phyloP scores from a whole-genome alignment of 2,329 filamentous ascomycete genomes.

The Mycocentrospora acerina region DNA sequence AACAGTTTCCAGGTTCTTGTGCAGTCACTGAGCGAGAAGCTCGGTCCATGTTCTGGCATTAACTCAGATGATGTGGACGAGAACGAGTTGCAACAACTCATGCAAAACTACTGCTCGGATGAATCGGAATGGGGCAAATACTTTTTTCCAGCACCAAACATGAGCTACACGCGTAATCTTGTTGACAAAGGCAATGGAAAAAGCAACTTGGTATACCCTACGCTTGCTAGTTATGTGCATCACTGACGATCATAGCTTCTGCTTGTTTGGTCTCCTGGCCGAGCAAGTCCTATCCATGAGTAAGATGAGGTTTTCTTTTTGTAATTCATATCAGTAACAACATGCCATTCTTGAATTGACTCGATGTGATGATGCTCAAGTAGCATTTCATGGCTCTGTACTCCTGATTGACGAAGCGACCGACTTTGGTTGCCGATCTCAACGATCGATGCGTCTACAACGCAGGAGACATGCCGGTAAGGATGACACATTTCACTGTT shows the following conservation, averaged over 20 bases:
- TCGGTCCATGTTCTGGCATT: constrained; percentile 80
- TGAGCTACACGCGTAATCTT: constrained; percentile 82
- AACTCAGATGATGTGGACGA: constrained; percentile 81
- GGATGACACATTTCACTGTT: constrained; percentile 12
- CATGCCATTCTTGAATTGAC: constrained; percentile 42
- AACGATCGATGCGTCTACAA: constrained; percentile 29
- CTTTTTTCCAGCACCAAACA: constrained; percentile 68
- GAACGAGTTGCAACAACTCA: constrained; percentile 67
- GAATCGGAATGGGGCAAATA: constrained; percentile 73
- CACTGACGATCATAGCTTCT: constrained; percentile 61
- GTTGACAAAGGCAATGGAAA: constrained; percentile 88
- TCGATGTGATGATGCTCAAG: neutral
- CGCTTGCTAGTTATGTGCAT: neutral
- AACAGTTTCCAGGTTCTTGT: constrained; percentile 69
- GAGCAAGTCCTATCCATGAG: constrained; percentile 83
- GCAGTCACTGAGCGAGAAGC: constrained; percentile 67
- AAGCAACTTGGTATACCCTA: constrained; percentile 64
- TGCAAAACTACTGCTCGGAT: constrained; percentile 72
- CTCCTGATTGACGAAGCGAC: constrained; percentile 34
- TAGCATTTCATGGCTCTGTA: constrained; percentile 7
- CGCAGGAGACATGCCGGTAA: constrained; percentile 30
- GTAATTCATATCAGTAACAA: constrained; percentile 12
- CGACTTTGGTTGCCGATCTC: constrained; percentile 29
- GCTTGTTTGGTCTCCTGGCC: constrained; percentile 85
- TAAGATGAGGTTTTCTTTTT: constrained; percentile 23